Base-by-base conservation (phyloP, 768 basidiomycete genomes). In the Kwoniella heveanensis region DNA sequence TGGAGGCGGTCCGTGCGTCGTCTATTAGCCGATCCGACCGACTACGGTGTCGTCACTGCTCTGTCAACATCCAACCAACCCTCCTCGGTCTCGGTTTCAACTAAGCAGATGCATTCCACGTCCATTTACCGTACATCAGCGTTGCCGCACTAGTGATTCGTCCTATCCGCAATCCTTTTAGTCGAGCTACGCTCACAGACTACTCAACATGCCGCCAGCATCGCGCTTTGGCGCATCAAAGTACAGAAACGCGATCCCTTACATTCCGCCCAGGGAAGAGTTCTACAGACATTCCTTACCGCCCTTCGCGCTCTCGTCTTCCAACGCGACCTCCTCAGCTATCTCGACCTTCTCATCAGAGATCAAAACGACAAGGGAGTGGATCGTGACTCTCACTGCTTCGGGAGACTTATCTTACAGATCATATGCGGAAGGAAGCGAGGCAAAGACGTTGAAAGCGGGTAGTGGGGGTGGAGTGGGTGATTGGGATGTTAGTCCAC, bases 161-260 rank as follows among this genome's bases (percentile, higher is more conserved):
- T n/a, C n/a, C n/a, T n/a, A n/a, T n/a, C n/a, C n/a, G n/a, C n/a
- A n/a, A n/a, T n/a, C n/a, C n/a, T n/a, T n/a, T n/a, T n/a, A n/a
- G n/a, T n/a, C n/a, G n/a, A n/a, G n/a, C n/a, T n/a, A n/a, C n/a
- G n/a, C n/a, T n/a, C n/a, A n/a, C n/a, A n/a, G n/a, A n/a, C n/a
- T n/a, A n/a, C n/a, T n/a, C 39, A 49, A 5, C 48, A 49, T 49
- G 48, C 48, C 48, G 21, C 48, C 48, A 5, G 48, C 61, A 21
- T 53, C 62, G 0, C 67, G 72, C 29, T 76, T 76, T 56, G 69
- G 69, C 7, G 70, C 71, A 1, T 71, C 69, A 27, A 76, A 76
- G 39, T 76, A 67, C 58, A 67, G 71, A 8, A 76, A 76, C 46
- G 68, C 74, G 3, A 25, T 66, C 6, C 53, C 66, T 1, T 47